A percentile compares a stretch with the other conserved stretches of the same genome.
phyloP scores from a whole-genome alignment of 352 stramenopile genomes.

The Phytophthora syringae region DNA sequence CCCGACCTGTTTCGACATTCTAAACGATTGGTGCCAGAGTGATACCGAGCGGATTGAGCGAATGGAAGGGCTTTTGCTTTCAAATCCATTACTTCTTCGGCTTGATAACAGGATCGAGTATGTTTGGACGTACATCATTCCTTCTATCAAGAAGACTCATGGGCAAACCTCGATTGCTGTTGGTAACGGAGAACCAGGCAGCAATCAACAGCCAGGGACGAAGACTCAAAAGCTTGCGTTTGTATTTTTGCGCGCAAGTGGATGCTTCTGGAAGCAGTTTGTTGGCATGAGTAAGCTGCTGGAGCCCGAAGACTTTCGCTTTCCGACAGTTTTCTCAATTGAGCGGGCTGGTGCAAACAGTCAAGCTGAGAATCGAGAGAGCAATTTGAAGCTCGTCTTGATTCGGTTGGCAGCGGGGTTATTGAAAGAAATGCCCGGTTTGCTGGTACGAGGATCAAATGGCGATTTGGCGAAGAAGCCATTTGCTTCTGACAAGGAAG shows the following conservation, averaged over 20 bases:
- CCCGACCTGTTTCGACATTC: constrained; percentile 56
- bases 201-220: background rate
- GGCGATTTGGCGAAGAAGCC: background rate
- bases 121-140: constrained; percentile 46
- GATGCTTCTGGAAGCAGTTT: constrained; percentile 61
- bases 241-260: constrained; percentile 32
- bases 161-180: constrained; percentile 3
- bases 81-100: constrained; percentile 58
- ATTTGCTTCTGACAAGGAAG: constrained; percentile 24
- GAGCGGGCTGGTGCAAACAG: constrained; percentile 12
- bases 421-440: constrained; percentile 37
- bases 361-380: constrained; percentile 21
- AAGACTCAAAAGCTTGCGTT: constrained; percentile 46
- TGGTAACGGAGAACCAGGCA: constrained; percentile 8
- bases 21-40: constrained; percentile 75
- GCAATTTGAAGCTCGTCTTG: constrained; percentile 48
- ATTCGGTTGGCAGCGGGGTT: constrained; percentile 43
- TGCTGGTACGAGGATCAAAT: constrained; percentile 31
- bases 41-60: constrained; percentile 55
- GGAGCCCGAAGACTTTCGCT: constrained; percentile 55
- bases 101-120: constrained; percentile 77
- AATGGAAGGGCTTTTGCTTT: constrained; percentile 58
- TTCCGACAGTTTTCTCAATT: constrained; percentile 51
- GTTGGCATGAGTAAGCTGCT: constrained; percentile 41
- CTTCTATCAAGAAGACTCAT: constrained; percentile 27